These are phyloP conservation scores for Cyclostephanos invisitatus DNA, from an alignment of 108 stramenopile genomes.

Conservation along the genomic window DNA sequence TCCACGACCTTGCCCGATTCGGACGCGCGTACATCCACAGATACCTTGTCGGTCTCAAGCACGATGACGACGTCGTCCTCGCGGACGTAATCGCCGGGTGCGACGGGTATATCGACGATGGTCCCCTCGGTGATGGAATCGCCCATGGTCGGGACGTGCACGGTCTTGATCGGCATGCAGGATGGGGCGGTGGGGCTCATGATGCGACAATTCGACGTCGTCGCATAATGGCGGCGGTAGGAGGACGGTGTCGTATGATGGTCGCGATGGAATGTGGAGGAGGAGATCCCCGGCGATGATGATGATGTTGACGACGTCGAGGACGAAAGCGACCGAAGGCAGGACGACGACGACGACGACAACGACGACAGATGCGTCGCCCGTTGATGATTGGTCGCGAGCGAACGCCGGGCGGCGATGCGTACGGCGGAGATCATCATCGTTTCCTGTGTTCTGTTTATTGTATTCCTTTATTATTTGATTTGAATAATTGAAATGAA, in stretches of 20 bases:
- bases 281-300: not conserved
- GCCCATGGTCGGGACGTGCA: slow-evolving; percentile 88
- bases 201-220: not conserved
- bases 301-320: slow-evolving; percentile 1
- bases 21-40: slow-evolving; percentile 87
- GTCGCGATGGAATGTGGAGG: not conserved
- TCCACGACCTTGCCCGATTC: slow-evolving; percentile 87
- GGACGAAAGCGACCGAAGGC: not conserved
- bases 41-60: slow-evolving; percentile 98
- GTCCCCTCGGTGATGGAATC: slow-evolving; percentile 98
- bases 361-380: not conserved
- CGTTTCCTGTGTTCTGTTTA: not conserved
- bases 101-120: slow-evolving; percentile 92
- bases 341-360: not conserved
- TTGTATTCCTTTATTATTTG: too few relatives aligned
- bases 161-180: slow-evolving; percentile 71
- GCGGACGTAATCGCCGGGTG: slow-evolving; percentile 79
- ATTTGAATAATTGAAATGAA: too few relatives aligned
- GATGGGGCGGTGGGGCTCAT: not conserved
- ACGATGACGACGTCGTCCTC: slow-evolving; percentile 86
- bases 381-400: slow-evolving; percentile 2
- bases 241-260: not conserved
- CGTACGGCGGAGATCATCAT: slow-evolving; percentile 19
- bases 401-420: slow-evolving; percentile 5
- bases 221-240: not conserved